Base-by-base conservation (phyloP, 805 yeast species). In the Ogataea parapolymorpha region DNA sequence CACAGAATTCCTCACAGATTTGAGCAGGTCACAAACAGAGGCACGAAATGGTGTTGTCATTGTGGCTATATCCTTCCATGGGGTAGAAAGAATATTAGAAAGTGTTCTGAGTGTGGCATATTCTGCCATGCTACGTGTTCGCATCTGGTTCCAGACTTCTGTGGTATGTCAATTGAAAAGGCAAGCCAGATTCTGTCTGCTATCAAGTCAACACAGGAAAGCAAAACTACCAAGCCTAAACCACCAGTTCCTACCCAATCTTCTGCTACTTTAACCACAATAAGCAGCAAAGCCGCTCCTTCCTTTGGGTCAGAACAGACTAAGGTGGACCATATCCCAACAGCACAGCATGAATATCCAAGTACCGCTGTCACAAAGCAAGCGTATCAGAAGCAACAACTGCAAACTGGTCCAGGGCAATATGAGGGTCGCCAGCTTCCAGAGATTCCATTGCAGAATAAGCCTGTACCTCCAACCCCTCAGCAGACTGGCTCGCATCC, bases 41-140 rank as follows among this genome's bases (percentile, higher is more conserved):
- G 96, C 55, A 95, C 99, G 2, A 90, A 91, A 59, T 93, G 99
- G 99, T 93, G 99, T 67, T 93, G 98, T 55, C 99, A 93, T 62
- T 93, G 99, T 74, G 99, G 99, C 46, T 88, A 88, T 59, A 81
- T 93, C 38, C 72, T 93, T 48, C 98, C 99, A 13, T 83, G 96
- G 84, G 96, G 98, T 39, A 79, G 83, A 56, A 89, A 88, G 63
- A 89, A 86, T 54, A 95, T 90, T 9, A 75, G 96, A 37, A 93
- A 88, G 62, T 91, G 99, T 72, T 70, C 84, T 4, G 93, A 85
- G 51, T 93, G 99, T 79, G 95, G 95, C 23, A 79, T 89, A 15
- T 87, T 91, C 83, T 91, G 96, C 56, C 99, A 93, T 59, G 77
- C 93, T 3, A 80, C 80, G 32, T 93, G 99, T 68, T 82, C 91